A percentile compares a stretch with the other conserved stretches of the same genome.
Evolutionary conservation across 2,329 filamentous ascomycete species (phyloP).

Genomic region (Oidium heveae): DNA sequence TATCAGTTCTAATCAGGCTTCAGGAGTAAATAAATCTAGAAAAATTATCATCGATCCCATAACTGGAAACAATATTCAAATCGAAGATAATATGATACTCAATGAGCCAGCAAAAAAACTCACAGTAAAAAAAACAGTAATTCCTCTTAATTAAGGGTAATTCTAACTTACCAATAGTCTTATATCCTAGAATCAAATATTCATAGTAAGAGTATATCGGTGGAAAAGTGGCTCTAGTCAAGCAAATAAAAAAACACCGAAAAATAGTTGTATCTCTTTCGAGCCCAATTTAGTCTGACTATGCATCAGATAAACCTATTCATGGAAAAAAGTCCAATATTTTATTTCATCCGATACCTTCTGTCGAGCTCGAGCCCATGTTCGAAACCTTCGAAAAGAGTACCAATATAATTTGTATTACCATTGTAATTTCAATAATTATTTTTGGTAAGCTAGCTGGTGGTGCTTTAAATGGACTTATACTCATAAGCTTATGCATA

Average conservation of each 20-base stretch:
- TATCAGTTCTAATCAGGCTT: constrained; percentile 17
- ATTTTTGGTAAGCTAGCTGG: constrained; percentile 60
- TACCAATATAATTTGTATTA: constrained; percentile 42
- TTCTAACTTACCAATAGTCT: constrained; percentile 21
- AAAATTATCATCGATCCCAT: constrained; percentile 62
- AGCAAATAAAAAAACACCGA: constrained; percentile 60
- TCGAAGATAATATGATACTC: constrained; percentile 53
- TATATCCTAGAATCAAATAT: constrained; percentile 80
- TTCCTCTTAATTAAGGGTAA: neutral
- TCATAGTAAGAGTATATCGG: constrained; percentile 41
- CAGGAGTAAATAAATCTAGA: constrained; percentile 18
- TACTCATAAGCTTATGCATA: constrained; percentile 48
- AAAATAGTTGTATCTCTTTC: constrained; percentile 67
- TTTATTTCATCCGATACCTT: constrained; percentile 82
- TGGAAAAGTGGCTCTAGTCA: constrained; percentile 41
- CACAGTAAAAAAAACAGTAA: constrained; percentile 20
- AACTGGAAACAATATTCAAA: constrained; percentile 63
- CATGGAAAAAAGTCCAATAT: constrained; percentile 93
- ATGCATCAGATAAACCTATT: constrained; percentile 83
- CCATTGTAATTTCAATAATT: constrained; percentile 47
- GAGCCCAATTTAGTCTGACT: constrained; percentile 56
- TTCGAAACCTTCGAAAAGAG: constrained; percentile 51
- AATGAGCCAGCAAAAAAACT: constrained; percentile 49
- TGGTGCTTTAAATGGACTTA: constrained; percentile 47
- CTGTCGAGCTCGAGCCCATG: constrained; percentile 73